phyloP scores from a whole-genome alignment of 371 early-diverging fungal species.

The Batkoa obscura region DNA sequence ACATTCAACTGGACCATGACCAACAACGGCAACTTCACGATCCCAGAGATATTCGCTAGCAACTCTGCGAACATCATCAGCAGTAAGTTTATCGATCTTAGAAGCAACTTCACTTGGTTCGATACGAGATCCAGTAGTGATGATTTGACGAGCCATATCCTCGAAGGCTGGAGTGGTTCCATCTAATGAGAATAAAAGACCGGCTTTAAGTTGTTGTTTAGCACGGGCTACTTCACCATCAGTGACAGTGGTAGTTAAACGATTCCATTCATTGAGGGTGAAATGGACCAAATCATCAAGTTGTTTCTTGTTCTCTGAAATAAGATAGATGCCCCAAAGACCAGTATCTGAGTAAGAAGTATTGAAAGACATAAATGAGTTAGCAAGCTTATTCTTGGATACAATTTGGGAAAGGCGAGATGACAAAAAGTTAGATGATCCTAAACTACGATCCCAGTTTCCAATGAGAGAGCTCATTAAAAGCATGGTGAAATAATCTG shows the following conservation, averaged over 20 bases:
- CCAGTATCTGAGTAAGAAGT: conserved; percentile 96
- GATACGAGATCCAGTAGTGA: conserved; percentile 76
- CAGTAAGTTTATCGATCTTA: conserved; percentile 61
- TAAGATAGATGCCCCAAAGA: conserved; percentile 87
- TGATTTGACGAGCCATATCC: conserved; percentile 92
- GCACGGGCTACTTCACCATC: conserved; percentile 89
- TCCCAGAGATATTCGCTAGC: conserved; percentile 78
- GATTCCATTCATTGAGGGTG: conserved; percentile 80
- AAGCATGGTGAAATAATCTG: conserved; percentile 87
- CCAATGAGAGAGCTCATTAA: conserved; percentile 89
- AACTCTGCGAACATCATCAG: conserved; percentile 67
- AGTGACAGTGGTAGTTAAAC: conserved; percentile 69
- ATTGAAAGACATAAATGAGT: conserved; percentile 95
- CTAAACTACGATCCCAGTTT: conserved; percentile 86
- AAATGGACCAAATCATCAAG: conserved; percentile 73
- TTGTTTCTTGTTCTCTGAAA: conserved; percentile 56
- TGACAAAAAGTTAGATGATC: conserved; percentile 60
- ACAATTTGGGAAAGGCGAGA: conserved; percentile 72
- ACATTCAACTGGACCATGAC: conserved; percentile 73
- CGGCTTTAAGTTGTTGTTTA: conserved; percentile 94
- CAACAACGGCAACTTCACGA: conserved; percentile 77
- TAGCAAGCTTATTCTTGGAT: conserved; percentile 69
- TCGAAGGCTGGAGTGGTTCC: conserved; percentile 87
- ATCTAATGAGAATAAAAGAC: conserved; percentile 72
- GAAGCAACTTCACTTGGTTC: conserved; percentile 63